phyloP scores from a whole-genome alignment of 169 alveolate genomes.

The Ichthyophthirius multifiliis region DNA sequence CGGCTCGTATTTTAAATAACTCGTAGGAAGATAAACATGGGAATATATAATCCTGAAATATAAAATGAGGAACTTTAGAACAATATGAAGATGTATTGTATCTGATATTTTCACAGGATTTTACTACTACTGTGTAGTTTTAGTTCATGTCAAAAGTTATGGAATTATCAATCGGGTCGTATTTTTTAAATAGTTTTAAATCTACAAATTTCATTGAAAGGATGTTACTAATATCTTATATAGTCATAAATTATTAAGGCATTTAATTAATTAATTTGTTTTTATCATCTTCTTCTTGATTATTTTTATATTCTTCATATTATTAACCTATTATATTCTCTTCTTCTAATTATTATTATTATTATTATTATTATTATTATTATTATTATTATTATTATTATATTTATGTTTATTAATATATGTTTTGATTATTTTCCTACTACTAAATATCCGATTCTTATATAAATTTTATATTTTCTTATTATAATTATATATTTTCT shows the following conservation, averaged over 20 bases:
- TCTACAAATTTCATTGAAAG: background rate
- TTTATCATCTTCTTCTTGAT: background rate
- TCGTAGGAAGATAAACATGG: background rate
- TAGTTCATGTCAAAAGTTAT: background rate
- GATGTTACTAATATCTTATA: background rate
- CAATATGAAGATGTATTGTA: background rate
- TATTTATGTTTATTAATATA: no score
- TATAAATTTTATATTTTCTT: no score
- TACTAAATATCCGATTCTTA: no score
- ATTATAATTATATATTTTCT: no score
- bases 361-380: background rate
- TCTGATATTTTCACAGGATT: background rate
- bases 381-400: background rate
- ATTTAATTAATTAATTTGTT: background rate
- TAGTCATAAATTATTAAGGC: background rate
- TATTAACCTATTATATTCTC: background rate
- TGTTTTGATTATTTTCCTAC: no score
- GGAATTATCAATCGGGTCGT: background rate
- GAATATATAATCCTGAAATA: background rate
- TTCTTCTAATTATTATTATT: background rate
- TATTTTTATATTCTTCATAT: background rate
- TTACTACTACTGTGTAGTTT: background rate
- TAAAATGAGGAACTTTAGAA: background rate
- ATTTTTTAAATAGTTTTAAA: background rate
- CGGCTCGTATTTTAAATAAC: constrained; percentile 3